Percentiles rank a stretch among this genome's conserved stretches.
phyloP scores from a whole-genome alignment of 2,329 filamentous ascomycete genomes.

The Cladosporium velox region DNA sequence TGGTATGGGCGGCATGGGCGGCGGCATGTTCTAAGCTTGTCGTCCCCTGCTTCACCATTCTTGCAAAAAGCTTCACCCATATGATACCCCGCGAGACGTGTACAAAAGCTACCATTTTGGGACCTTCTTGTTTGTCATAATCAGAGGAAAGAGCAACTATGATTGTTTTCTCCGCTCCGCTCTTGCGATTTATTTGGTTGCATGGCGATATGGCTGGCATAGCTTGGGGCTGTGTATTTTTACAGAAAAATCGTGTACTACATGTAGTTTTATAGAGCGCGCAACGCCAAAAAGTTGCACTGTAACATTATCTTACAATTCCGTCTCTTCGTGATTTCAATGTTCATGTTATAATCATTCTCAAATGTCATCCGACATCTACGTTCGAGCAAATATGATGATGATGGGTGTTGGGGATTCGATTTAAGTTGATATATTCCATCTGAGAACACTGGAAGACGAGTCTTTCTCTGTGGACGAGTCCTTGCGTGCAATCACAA shows the following conservation, averaged over 20 bases:
- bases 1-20: conserved; percentile 59
- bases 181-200: conserved; percentile 3
- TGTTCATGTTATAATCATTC: neutral
- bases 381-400: neutral
- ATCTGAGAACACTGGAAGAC: neutral
- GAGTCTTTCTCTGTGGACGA: neutral
- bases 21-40: conserved; percentile 64
- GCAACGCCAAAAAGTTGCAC: neutral
- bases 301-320: neutral
- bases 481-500: neutral
- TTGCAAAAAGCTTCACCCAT: conserved; percentile 7
- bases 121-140: conserved; percentile 18
- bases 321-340: neutral
- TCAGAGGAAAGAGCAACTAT: conserved; percentile 2
- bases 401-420: neutral
- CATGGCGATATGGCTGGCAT: conserved; percentile 15
- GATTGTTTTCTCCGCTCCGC: neutral
- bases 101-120: conserved; percentile 19
- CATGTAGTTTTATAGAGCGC: conserved; percentile 6
- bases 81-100: conserved; percentile 21
- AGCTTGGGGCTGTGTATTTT: conserved; percentile 6
- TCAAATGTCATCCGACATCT: neutral
- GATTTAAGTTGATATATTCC: neutral
- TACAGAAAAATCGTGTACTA: neutral
- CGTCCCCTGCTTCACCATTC: neutral